phyloP scores from a whole-genome alignment of 441 rosid species.

The Caryocar brasiliense region DNA sequence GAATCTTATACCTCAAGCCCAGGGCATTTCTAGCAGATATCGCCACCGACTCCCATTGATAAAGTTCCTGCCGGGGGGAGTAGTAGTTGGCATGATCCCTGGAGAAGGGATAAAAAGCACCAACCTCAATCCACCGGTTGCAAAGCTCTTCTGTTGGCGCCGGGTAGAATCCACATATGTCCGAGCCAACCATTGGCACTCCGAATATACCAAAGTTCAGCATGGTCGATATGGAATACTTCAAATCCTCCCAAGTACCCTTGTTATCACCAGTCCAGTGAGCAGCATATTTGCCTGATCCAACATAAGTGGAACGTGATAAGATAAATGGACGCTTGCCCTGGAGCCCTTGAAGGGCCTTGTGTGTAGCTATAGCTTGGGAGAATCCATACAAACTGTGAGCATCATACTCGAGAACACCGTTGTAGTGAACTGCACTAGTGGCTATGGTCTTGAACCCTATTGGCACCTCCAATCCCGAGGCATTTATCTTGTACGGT shows the following conservation, averaged over 20 bases:
- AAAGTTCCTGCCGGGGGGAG: conserved; percentile 93
- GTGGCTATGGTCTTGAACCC: conserved; percentile 94
- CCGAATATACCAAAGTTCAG: conserved; percentile 88
- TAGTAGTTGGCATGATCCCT: conserved; percentile 91
- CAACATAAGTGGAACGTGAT: conserved; percentile 80
- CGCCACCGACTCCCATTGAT: conserved; percentile 82
- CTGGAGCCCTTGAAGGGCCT: conserved; percentile 57
- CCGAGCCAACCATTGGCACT: conserved; percentile 94
- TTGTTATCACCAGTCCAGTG: conserved; percentile 96
- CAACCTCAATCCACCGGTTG: conserved; percentile 94
- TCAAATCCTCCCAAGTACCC: conserved; percentile 87
- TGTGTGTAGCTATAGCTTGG: conserved; percentile 77
- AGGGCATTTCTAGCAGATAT: conserved; percentile 84
- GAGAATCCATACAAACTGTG: conserved; percentile 91
- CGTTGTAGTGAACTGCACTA: conserved; percentile 81
- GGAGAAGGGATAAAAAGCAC: conserved; percentile 90
- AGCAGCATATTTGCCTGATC: conserved; percentile 84
- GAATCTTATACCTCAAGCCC: conserved; percentile 81
- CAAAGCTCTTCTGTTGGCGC: conserved; percentile 89
- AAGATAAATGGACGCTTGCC: conserved; percentile 89
- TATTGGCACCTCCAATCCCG: conserved; percentile 53
- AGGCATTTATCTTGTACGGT: conserved; percentile 91
- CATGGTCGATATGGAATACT: conserved; percentile 78
- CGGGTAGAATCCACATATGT: conserved; percentile 91
- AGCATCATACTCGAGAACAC: conserved; percentile 83